phyloP scores from a whole-genome alignment of 345 rosid genomes.

The Salix udensis region DNA sequence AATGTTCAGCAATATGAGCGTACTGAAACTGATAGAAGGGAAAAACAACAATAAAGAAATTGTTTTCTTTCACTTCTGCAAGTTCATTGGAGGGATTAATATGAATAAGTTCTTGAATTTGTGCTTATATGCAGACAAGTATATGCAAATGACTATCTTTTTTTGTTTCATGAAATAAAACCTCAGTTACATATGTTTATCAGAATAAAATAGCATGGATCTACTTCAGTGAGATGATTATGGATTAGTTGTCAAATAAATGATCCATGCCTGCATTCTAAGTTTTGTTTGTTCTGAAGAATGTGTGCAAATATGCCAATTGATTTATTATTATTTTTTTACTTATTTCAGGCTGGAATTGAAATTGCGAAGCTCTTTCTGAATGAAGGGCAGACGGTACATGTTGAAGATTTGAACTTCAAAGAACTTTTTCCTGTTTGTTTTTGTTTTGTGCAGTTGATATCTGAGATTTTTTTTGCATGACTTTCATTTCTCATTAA shows the following conservation, averaged over 20 bases:
- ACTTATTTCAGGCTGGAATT: constrained; percentile 77
- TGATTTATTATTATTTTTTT: constrained; percentile 12
- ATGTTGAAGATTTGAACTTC: constrained; percentile 13
- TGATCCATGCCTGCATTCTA: not conserved
- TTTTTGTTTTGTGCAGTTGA: not conserved
- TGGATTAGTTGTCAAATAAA: not conserved
- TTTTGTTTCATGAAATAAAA: too few relatives aligned
- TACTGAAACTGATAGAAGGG: too few relatives aligned
- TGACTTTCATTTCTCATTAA: not conserved
- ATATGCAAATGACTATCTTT: not conserved
- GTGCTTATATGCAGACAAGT: not conserved
- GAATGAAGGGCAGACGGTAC: constrained; percentile 80
- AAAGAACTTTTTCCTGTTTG: constrained; percentile 1
- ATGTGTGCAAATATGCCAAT: not conserved
- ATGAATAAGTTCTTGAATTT: not conserved
- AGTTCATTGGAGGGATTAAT: too few relatives aligned
- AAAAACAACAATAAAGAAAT: too few relatives aligned
- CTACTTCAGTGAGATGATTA: not conserved
- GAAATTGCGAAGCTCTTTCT: constrained; percentile 91
- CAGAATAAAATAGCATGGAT: too few relatives aligned
- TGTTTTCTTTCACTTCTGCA: too few relatives aligned
- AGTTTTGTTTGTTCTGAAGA: not conserved
- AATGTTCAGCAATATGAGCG: too few relatives aligned
- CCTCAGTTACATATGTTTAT: not conserved
- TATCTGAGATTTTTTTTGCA: not conserved